Evolutionary conservation across 139 green algal genomes (phyloP).

Genomic region (Picochlorum sp.): DNA sequence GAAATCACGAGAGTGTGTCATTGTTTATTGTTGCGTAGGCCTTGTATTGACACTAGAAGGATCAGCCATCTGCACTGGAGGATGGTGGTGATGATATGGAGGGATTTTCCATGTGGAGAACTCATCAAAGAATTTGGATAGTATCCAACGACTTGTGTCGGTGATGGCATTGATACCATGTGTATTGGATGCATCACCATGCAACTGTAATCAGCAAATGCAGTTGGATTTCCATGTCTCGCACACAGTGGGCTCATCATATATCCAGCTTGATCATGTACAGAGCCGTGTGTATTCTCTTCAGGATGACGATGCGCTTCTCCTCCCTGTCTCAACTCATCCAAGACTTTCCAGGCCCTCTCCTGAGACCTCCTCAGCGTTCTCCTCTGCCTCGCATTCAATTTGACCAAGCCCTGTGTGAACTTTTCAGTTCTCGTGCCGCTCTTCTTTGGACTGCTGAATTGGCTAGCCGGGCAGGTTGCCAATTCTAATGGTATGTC

Average conservation of each 20-base stretch:
- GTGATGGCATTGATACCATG: no score
- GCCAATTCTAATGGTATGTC: neutral
- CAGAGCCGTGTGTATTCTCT: neutral
- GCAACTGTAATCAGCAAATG: no score
- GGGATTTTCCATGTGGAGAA: no score
- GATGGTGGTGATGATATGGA: no score
- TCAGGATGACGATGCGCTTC: neutral
- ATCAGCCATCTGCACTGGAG: no score
- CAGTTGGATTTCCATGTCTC: no score
- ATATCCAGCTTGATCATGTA: neutral
- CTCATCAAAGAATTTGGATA: no score
- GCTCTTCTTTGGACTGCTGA: neutral
- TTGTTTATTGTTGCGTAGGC: neutral
- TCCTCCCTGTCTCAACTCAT: constrained; percentile 1
- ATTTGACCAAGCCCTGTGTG: neutral
- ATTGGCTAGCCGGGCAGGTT: neutral
- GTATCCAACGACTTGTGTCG: no score
- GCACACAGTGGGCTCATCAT: neutral
- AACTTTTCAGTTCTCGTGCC: neutral
- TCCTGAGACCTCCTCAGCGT: constrained; percentile 35
- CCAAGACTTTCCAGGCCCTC: constrained; percentile 25
- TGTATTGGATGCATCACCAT: no score
- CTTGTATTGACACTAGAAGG: neutral
- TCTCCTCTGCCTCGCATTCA: constrained; percentile 33
- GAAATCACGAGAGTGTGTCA: neutral